Percentiles rank a stretch among this genome's conserved stretches.
Evolutionary conservation across 345 rosid species (phyloP).

Genomic region (Reutealis trisperma): DNA sequence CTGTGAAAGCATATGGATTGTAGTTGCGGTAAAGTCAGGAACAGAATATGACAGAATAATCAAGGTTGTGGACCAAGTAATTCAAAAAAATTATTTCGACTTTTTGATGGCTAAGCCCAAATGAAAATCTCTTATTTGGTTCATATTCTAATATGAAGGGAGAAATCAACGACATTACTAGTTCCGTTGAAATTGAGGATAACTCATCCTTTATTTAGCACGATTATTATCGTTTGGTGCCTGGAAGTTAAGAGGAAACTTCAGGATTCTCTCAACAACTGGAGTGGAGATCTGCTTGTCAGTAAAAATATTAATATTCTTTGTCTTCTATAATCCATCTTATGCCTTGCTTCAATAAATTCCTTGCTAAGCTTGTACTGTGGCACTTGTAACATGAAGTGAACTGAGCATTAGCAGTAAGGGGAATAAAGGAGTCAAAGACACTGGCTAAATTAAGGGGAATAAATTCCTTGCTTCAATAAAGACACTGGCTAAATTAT

Average conservation of each 20-base stretch:
- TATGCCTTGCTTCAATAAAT: neutral
- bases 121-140: neutral
- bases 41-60: conserved; percentile 4
- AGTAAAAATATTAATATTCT: neutral
- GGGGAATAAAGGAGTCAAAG: neutral
- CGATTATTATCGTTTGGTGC: neutral
- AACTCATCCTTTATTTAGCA: neutral
- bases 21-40: neutral
- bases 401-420: neutral
- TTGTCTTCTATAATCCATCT: neutral
- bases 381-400: neutral
- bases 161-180: neutral
- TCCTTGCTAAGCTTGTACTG: neutral
- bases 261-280: neutral
- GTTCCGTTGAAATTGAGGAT: neutral
- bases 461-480: no score
- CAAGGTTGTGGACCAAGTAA: conserved; percentile 12
- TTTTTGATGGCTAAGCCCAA: neutral
- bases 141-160: neutral
- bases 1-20: neutral
- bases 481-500: no score
- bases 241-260: neutral
- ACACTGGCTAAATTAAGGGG: neutral
- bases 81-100: neutral
- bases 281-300: neutral